Percentiles rank a stretch among this genome's conserved stretches.
Evolutionary conservation across 2,329 filamentous ascomycete genomes (phyloP).

Genomic region (Colletotrichum truncatum): DNA sequence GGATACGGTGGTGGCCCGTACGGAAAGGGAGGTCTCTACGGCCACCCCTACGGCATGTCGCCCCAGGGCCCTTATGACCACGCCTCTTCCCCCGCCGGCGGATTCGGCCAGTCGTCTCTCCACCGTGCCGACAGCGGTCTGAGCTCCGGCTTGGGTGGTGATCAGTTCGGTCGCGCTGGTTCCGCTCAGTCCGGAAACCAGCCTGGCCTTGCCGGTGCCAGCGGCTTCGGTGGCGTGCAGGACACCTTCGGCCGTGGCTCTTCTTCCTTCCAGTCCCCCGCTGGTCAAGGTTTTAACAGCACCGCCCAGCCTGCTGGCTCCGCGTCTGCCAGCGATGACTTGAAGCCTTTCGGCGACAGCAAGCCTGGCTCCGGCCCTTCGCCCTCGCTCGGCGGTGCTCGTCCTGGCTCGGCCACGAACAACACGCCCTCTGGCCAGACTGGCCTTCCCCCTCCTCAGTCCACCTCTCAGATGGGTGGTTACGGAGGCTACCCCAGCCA

Average conservation of each 20-base stretch:
- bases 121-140: conserved; percentile 60
- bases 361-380: conserved; percentile 65
- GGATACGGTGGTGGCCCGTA: conserved; percentile 60
- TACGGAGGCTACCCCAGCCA: conserved; percentile 67
- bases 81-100: conserved; percentile 59
- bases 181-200: conserved; percentile 60
- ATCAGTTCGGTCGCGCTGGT: conserved; percentile 62
- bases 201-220: conserved; percentile 55
- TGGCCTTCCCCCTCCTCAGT: conserved; percentile 65
- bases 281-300: conserved; percentile 61
- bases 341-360: conserved; percentile 68
- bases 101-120: conserved; percentile 63
- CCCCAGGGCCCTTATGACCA: conserved; percentile 67
- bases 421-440: conserved; percentile 57
- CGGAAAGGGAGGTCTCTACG: conserved; percentile 64
- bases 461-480: conserved; percentile 62
- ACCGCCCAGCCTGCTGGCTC: conserved; percentile 56
- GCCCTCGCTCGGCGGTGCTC: conserved; percentile 63
- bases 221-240: conserved; percentile 62
- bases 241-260: conserved; percentile 64
- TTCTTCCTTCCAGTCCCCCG: conserved; percentile 64
- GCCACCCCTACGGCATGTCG: conserved; percentile 65
- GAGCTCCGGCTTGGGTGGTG: conserved; percentile 59
- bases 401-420: conserved; percentile 68
- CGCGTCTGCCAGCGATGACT: conserved; percentile 57